Percentiles rank a stretch among this genome's conserved stretches.
Evolutionary conservation across 2,329 filamentous ascomycete species (phyloP).

Genomic region (Sporothrix mexicana): DNA sequence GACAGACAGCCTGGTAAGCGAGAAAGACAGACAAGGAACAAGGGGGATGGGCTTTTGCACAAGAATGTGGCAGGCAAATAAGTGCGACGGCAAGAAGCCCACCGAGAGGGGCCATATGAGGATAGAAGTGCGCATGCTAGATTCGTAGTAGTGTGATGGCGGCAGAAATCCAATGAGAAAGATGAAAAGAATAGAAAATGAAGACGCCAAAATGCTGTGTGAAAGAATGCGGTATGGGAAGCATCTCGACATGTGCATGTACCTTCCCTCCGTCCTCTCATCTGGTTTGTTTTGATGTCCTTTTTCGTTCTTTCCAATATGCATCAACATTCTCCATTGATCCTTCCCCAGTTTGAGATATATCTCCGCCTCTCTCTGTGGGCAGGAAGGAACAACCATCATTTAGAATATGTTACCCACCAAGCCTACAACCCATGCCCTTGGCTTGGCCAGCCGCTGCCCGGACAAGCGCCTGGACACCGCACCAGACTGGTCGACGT

Average conservation of each 20-base stretch:
- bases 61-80: background rate
- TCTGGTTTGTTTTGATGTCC: background rate
- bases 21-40: background rate
- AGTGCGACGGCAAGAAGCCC: background rate
- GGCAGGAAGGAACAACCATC: background rate
- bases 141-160: background rate
- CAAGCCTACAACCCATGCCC: background rate
- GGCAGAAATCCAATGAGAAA: background rate
- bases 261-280: background rate
- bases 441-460: background rate
- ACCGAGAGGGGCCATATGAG: background rate
- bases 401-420: background rate
- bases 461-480: background rate
- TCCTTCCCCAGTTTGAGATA: constrained; percentile 5
- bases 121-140: background rate
- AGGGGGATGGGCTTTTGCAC: background rate
- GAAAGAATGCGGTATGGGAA: background rate
- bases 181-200: background rate
- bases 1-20: background rate
- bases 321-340: background rate
- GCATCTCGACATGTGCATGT: background rate
- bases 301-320: background rate
- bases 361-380: background rate
- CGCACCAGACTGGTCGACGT: constrained; percentile 29
- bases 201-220: background rate